Base-by-base conservation (phyloP, 2,329 filamentous ascomycete genomes). In the Talaromyces pinophilus region DNA sequence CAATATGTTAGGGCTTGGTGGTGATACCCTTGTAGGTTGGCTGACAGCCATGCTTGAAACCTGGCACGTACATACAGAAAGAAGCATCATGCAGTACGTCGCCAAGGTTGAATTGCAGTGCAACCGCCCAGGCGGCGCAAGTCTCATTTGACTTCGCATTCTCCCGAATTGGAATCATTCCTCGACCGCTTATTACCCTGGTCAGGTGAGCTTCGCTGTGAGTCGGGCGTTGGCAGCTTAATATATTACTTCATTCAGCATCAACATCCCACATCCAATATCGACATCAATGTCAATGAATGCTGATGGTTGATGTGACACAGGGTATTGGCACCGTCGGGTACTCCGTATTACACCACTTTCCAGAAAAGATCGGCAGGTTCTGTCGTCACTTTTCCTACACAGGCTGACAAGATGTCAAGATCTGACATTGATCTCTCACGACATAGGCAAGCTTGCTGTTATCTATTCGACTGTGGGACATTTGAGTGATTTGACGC, bases 121-220 rank as follows among this genome's bases (percentile, higher is more conserved):
- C 50, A 19, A 30, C 50, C 50, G 17, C 25, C 48, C 25, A n/a
- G 48, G 48, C 48, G 48, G 48, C 25, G 25, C 25, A 6, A 30
- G 48, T 54, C 50, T 10, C 50, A n/a, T 54, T 54, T 54, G 50
- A 19, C 50, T 33, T 54, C 50, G 50, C 50, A 54, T 33, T 54
- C 50, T 33, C 50, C 50, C 50, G 22, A 33, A 54, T 11, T n/a
- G 50, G 28, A n/a, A 54, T 8, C 28, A 54, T 33, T 7, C 15
- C 25, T 54, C 28, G 50, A n/a, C 6, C 50, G 50, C 50, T 54
- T 54, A 6, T 54, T 54, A 54, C 3, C 50, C 48, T 52, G 50
- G 50, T 54, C 50, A 54, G 25, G 28, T 54, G 50, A 54, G 50
- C 50, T n/a, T 54, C 15, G 25, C 48, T 7, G 22, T 28, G 5